A percentile compares a stretch with the other conserved stretches of the same genome.
These are phyloP conservation scores for Solanum commersonii DNA, from an alignment of 257 asterid species.

Conservation along the genomic window DNA sequence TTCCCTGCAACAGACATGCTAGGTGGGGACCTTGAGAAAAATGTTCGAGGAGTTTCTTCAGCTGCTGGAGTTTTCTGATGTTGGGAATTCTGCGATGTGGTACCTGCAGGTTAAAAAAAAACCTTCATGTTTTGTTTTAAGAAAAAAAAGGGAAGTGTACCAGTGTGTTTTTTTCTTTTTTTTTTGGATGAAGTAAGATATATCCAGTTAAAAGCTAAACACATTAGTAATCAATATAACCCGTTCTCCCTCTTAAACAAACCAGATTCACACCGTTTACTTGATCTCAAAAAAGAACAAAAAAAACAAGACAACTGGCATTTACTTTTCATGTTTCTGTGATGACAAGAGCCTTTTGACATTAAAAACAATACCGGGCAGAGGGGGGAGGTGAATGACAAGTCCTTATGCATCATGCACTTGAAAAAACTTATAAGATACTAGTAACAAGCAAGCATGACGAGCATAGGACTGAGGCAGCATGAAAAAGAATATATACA, in stretches of 20 bases:
- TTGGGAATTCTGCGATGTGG: conserved; percentile 35
- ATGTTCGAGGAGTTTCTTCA: conserved; percentile 28
- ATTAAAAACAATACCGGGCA: too few species aligned
- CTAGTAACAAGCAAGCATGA: not conserved
- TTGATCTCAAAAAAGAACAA: not conserved
- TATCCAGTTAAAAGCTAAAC: not conserved
- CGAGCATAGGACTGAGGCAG: not conserved
- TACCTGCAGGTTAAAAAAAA: conserved; percentile 26
- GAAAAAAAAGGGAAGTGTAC: not conserved
- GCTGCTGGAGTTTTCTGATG: conserved; percentile 26
- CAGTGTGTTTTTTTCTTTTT: not conserved
- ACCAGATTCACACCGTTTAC: not conserved
- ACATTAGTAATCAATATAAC: not conserved
- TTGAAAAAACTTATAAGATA: too few species aligned
- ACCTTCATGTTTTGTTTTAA: not conserved
- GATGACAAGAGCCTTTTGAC: too few species aligned
- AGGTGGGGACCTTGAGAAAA: conserved; percentile 52
- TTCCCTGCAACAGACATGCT: conserved; percentile 56
- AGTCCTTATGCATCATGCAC: too few species aligned
- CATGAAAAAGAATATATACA: not conserved
- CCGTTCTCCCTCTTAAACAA: not conserved
- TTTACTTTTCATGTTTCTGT: too few species aligned
- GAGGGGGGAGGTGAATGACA: too few species aligned
- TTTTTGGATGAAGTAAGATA: not conserved
- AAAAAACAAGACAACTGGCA: not conserved